Conservation (phyloP, 2,329 filamentous ascomycete genomes). For the Cercospora zeae-maydis region DNA sequence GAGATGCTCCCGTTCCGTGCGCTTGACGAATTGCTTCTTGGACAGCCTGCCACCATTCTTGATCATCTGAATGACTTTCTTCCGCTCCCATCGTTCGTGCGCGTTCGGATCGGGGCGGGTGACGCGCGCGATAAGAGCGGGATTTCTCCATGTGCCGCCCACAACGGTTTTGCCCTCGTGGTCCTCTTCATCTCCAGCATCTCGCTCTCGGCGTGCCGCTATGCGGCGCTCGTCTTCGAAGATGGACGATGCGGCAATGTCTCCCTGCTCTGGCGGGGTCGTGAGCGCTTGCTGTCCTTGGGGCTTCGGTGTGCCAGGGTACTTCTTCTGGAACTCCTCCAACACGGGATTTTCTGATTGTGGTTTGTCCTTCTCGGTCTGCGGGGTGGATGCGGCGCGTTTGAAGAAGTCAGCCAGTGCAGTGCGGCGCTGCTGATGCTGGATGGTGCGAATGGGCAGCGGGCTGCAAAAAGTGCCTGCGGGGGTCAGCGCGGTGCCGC, state of each 20-base stretch:
- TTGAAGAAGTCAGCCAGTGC: constrained; percentile 10
- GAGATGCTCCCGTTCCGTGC: constrained; percentile 57
- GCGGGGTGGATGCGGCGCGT: not conserved
- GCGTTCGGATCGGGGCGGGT: constrained; percentile 72
- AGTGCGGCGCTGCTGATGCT: constrained; percentile 9
- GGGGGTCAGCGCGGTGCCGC: not conserved
- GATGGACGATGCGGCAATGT: constrained; percentile 50
- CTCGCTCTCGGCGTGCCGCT: constrained; percentile 16
- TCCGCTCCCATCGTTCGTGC: constrained; percentile 73
- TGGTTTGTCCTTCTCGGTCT: not conserved
- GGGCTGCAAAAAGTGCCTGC: constrained; percentile 9
- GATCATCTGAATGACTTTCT: constrained; percentile 76
- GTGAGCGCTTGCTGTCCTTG: constrained; percentile 6
- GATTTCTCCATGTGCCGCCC: constrained; percentile 39
- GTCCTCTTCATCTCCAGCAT: constrained; percentile 17
- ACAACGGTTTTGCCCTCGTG: constrained; percentile 15
- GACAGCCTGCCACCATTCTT: constrained; percentile 64
- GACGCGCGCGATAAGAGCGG: constrained; percentile 56
- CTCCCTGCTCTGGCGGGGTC: constrained; percentile 37
- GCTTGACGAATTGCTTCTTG: constrained; percentile 63
- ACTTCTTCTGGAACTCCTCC: constrained; percentile 51
- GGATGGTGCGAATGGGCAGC: constrained; percentile 13
- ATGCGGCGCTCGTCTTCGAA: constrained; percentile 46
- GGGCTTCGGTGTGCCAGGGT: constrained; percentile 13
- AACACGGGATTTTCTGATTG: constrained; percentile 55